Conservation (phyloP, 495 filamentous ascomycete species). For the Penicillium soppii region DNA sequence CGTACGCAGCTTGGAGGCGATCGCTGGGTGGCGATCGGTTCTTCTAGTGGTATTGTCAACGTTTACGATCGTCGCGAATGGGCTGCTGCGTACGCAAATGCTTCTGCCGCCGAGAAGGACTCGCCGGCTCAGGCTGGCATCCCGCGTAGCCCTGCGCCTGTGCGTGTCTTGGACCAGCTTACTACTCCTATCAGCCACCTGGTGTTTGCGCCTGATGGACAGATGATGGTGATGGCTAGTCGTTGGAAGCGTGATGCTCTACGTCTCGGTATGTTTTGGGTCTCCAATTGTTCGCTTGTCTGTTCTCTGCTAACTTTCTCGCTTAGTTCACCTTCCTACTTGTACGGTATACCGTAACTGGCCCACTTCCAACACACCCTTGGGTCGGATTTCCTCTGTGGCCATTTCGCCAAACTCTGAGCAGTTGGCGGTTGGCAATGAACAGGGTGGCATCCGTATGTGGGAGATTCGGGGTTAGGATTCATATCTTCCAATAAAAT, state of each 20-base stretch:
- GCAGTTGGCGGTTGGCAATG: slow-evolving; percentile 80
- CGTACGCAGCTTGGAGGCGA: slow-evolving; percentile 67
- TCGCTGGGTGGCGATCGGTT: slow-evolving; percentile 85
- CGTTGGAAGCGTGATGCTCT: slow-evolving; percentile 85
- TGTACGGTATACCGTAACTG: slow-evolving; percentile 96
- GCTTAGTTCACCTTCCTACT: slow-evolving; percentile 76
- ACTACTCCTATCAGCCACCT: slow-evolving; percentile 77
- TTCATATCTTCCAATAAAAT: slow-evolving; percentile 14
- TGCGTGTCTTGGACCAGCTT: slow-evolving; percentile 74
- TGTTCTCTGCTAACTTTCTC: slow-evolving; percentile 13
- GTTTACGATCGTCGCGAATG: slow-evolving; percentile 79
- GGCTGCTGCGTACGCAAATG: slow-evolving; percentile 39
- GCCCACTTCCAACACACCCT: slow-evolving; percentile 86
- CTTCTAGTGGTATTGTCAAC: slow-evolving; percentile 82
- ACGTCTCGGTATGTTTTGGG: slow-evolving; percentile 54
- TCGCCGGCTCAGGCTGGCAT: slow-evolving; percentile 46
- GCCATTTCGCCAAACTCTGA: slow-evolving; percentile 71
- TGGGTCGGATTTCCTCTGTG: slow-evolving; percentile 80
- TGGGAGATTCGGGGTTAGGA: slow-evolving; percentile 71
- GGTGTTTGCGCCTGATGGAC: slow-evolving; percentile 82
- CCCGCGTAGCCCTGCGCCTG: slow-evolving; percentile 65
- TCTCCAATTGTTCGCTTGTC: background rate
- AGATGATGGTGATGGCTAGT: slow-evolving; percentile 81
- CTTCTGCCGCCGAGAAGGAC: slow-evolving; percentile 27
- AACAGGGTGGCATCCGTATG: slow-evolving; percentile 77